Percentiles rank a stretch among this genome's conserved stretches.
Conservation (phyloP, 371 early-diverging fungal genomes). For the Chytridium lagenaria region DNA sequence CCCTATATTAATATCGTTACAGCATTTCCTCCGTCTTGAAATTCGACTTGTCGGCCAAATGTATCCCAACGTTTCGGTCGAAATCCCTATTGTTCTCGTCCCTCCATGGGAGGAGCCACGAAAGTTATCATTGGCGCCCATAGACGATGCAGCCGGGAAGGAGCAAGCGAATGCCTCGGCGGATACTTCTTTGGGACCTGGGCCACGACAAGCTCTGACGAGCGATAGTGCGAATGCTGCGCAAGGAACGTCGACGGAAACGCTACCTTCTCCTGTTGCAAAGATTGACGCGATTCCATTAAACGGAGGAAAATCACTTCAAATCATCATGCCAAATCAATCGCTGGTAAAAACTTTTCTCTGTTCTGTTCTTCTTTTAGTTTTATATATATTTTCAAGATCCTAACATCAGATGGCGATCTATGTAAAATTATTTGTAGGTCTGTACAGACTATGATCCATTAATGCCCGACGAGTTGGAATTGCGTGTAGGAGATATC, state of each 20-base stretch:
- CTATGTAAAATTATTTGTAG: neutral
- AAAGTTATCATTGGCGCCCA: neutral
- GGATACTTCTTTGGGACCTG: neutral
- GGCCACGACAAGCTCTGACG: neutral
- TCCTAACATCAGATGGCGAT: no score
- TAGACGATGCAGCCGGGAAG: no score
- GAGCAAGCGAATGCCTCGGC: no score
- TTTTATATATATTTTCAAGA: no score
- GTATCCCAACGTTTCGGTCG: conserved; percentile 6
- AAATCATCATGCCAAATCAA: conserved; percentile 12
- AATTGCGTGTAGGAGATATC: conserved; percentile 36
- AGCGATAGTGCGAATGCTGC: neutral
- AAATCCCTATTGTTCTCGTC: conserved; percentile 11
- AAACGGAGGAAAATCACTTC: conserved; percentile 17
- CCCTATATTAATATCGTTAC: neutral
- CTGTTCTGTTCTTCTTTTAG: neutral
- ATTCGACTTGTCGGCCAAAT: neutral
- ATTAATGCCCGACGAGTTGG: conserved; percentile 42
- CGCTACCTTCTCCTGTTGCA: no score
- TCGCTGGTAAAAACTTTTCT: neutral
- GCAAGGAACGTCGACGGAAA: no score
- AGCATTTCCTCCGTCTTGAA: conserved; percentile 4
- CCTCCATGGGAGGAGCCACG: neutral
- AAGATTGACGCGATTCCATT: conserved; percentile 3
- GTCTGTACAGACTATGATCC: conserved; percentile 35